Evolutionary conservation across 2,329 filamentous ascomycete genomes (phyloP).

Genomic region (Coleophoma crateriformis): DNA sequence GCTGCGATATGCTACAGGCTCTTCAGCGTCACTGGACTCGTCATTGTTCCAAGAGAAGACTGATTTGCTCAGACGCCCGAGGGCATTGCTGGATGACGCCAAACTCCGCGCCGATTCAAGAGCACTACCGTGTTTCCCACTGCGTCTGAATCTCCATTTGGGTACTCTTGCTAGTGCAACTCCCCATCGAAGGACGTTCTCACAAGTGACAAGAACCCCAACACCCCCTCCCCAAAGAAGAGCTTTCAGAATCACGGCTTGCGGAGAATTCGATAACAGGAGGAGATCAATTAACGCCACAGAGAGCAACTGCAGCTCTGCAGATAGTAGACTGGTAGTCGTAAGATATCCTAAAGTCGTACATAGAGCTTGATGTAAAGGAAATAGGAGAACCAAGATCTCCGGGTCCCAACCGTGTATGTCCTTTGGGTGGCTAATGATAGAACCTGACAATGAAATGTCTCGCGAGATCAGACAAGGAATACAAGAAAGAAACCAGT

Average conservation of each 20-base stretch:
- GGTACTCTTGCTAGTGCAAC: conserved; percentile 83
- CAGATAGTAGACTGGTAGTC: conserved; percentile 78
- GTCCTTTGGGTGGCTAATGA: neutral
- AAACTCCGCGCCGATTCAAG: conserved; percentile 1
- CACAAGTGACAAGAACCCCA: conserved; percentile 66
- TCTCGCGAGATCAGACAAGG: conserved; percentile 43
- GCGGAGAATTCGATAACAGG: conserved; percentile 72
- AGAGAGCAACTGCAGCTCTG: conserved; percentile 85
- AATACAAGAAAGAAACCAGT: conserved; percentile 72
- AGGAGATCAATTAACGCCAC: conserved; percentile 77
- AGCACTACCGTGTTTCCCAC: conserved; percentile 12
- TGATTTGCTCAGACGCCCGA: conserved; percentile 6
- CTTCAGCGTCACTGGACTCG: conserved; percentile 19
- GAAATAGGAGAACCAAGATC: conserved; percentile 58
- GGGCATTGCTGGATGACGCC: neutral
- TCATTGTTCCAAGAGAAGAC: conserved; percentile 11
- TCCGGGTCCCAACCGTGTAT: conserved; percentile 26
- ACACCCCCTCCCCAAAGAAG: conserved; percentile 83
- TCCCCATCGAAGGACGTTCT: conserved; percentile 73
- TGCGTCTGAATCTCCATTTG: conserved; percentile 77
- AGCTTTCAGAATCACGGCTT: conserved; percentile 78
- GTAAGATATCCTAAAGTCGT: conserved; percentile 73
- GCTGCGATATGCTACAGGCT: conserved; percentile 1
- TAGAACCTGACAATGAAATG: neutral
- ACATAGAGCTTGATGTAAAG: conserved; percentile 75